Percentiles rank a stretch among this genome's conserved stretches.
These are phyloP conservation scores for Ceratopteris richardii DNA, from an alignment of 75 land plant genomes.

Conservation along the genomic window DNA sequence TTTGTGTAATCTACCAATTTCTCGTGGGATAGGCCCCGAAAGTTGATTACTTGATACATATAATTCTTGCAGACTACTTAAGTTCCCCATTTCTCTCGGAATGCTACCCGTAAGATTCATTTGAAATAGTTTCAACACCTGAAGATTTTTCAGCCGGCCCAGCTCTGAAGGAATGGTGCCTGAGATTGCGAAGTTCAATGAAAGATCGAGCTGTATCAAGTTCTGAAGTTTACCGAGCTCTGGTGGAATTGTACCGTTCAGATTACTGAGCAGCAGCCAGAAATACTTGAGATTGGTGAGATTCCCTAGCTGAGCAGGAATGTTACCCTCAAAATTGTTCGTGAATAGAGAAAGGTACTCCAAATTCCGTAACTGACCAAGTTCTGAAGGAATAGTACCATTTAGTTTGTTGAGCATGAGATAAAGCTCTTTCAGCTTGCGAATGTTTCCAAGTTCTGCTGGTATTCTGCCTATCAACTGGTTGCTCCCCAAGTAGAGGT, in stretches of 20 bases:
- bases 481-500: conserved; percentile 18
- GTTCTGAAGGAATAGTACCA: conserved; percentile 18
- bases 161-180: conserved; percentile 63
- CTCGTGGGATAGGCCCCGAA: conserved; percentile 13
- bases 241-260: conserved; percentile 29
- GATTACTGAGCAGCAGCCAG: background rate
- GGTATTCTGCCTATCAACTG: conserved; percentile 23
- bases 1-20: conserved; percentile 14
- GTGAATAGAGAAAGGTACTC: conserved; percentile 5
- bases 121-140: conserved; percentile 44
- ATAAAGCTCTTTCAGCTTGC: conserved; percentile 5
- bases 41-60: background rate
- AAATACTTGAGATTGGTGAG: conserved; percentile 38
- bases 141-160: conserved; percentile 34
- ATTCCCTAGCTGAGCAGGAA: conserved; percentile 26
- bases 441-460: conserved; percentile 13
- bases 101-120: conserved; percentile 22
- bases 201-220: conserved; percentile 35
- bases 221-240: conserved; percentile 32
- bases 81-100: conserved; percentile 3
- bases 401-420: conserved; percentile 16
- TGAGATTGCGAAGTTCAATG: conserved; percentile 17
- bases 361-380: conserved; percentile 12
- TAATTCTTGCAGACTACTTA: conserved; percentile 5
- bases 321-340: conserved; percentile 18